phyloP scores from a whole-genome alignment of 805 yeast species.

The Zygosaccharomyces rouxii region DNA sequence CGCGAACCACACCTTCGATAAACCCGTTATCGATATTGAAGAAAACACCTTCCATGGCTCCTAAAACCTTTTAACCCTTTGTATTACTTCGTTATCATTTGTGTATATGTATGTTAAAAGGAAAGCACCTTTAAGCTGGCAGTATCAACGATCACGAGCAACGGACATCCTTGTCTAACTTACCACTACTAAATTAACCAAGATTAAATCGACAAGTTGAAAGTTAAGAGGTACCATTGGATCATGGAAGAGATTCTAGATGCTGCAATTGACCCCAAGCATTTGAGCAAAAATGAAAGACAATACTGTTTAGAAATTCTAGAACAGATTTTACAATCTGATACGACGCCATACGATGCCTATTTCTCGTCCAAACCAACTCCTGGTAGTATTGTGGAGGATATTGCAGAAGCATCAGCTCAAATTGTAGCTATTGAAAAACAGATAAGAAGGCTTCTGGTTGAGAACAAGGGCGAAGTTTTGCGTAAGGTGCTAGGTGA shows the following conservation, averaged over 20 bases:
- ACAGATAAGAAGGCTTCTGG: conserved; percentile 39
- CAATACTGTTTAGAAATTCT: conserved; percentile 36
- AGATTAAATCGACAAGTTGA: neutral
- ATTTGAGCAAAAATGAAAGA: conserved; percentile 25
- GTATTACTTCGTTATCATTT: neutral
- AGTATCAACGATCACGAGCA: conserved; percentile 1
- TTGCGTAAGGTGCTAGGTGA: conserved; percentile 43
- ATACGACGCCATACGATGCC: conserved; percentile 42
- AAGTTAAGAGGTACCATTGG: neutral
- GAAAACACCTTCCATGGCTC: conserved; percentile 81
- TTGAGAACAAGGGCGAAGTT: conserved; percentile 34
- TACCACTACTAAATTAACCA: neutral
- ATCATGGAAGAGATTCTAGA: conserved; percentile 35
- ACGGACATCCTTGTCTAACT: neutral
- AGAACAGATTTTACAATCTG: conserved; percentile 43
- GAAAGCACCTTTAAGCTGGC: conserved; percentile 1
- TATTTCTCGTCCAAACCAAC: conserved; percentile 41
- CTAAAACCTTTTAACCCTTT: neutral
- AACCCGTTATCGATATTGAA: conserved; percentile 89
- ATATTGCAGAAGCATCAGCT: conserved; percentile 68
- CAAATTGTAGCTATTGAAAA: conserved; percentile 46
- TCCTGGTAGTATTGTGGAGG: conserved; percentile 46
- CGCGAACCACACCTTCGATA: conserved; percentile 92
- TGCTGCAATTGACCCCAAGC: conserved; percentile 32
- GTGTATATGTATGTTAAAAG: neutral